Conservation (phyloP, 2,329 filamentous ascomycete genomes). For the Fusarium sp. region DNA sequence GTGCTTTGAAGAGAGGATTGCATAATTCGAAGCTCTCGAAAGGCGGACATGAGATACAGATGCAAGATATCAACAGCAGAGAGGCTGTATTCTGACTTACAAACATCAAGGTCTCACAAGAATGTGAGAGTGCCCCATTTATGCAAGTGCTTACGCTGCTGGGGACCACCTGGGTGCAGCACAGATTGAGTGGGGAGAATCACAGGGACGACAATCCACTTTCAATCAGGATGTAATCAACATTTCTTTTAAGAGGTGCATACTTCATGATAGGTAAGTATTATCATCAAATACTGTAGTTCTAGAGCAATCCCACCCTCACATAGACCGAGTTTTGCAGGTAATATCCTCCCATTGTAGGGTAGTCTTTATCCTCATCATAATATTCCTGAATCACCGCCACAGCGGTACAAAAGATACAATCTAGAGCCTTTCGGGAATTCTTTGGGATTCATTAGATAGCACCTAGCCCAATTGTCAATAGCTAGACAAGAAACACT, state of each 20-base stretch:
- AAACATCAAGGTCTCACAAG: background rate
- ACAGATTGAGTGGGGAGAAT: background rate
- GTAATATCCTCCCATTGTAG: background rate
- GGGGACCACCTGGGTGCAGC: background rate
- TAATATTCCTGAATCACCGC: background rate
- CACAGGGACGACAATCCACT: background rate
- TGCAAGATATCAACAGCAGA: background rate
- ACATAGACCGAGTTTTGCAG: background rate
- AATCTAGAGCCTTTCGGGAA: background rate
- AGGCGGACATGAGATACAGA: background rate
- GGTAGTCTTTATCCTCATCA: background rate
- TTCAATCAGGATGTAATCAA: background rate
- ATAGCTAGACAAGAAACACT: background rate
- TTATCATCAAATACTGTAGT: background rate
- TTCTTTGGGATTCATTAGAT: background rate
- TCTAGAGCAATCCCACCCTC: background rate
- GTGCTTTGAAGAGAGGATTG: background rate
- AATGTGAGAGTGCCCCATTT: slow-evolving; percentile 1
- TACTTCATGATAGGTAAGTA: background rate
- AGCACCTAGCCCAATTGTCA: background rate
- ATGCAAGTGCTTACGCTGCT: slow-evolving; percentile 14
- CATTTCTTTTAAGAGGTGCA: background rate
- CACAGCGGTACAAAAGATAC: background rate
- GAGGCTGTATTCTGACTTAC: background rate
- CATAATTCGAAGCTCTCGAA: background rate